These are phyloP conservation scores for Kodamaea alishanica DNA, from an alignment of 1,139 yeast species.

Conservation along the genomic window DNA sequence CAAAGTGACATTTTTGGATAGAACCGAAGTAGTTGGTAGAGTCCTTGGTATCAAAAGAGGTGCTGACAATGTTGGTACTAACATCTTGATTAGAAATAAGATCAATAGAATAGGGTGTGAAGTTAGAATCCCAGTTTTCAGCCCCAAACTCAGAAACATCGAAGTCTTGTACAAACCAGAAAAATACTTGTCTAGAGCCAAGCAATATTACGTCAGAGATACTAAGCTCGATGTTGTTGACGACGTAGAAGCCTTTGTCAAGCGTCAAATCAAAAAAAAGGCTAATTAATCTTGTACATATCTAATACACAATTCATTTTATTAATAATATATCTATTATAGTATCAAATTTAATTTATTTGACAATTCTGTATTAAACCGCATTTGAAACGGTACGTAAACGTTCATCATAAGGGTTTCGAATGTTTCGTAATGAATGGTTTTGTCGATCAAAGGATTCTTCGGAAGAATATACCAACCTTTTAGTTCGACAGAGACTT, in stretches of 20 bases:
- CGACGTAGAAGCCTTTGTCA: conserved; percentile 54
- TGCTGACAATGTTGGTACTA: conserved; percentile 59
- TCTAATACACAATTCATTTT: not conserved
- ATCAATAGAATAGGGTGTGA: conserved; percentile 79
- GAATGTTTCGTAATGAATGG: conserved; percentile 17
- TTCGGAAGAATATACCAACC: conserved; percentile 31
- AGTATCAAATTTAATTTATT: conserved; percentile 6
- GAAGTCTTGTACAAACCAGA: conserved; percentile 73
- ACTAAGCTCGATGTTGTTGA: conserved; percentile 73
- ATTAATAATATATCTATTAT: not conserved
- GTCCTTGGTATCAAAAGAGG: conserved; percentile 69
- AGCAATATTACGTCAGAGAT: conserved; percentile 84
- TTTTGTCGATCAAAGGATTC: conserved; percentile 4
- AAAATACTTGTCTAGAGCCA: conserved; percentile 66
- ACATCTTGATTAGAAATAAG: conserved; percentile 74
- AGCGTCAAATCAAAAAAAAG: conserved; percentile 22
- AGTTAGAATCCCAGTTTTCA: conserved; percentile 70
- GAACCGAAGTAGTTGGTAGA: conserved; percentile 71
- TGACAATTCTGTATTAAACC: conserved; percentile 9
- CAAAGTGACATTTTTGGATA: conserved; percentile 67
- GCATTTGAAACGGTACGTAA: conserved; percentile 10
- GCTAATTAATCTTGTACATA: conserved; percentile 7
- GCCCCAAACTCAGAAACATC: conserved; percentile 69
- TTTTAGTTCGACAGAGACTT: conserved; percentile 26
- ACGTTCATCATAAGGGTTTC: conserved; percentile 19